A percentile compares a stretch with the other conserved stretches of the same genome.
These are phyloP conservation scores for Yarrowia sp. DNA, from an alignment of 805 yeast species.

Conservation along the genomic window DNA sequence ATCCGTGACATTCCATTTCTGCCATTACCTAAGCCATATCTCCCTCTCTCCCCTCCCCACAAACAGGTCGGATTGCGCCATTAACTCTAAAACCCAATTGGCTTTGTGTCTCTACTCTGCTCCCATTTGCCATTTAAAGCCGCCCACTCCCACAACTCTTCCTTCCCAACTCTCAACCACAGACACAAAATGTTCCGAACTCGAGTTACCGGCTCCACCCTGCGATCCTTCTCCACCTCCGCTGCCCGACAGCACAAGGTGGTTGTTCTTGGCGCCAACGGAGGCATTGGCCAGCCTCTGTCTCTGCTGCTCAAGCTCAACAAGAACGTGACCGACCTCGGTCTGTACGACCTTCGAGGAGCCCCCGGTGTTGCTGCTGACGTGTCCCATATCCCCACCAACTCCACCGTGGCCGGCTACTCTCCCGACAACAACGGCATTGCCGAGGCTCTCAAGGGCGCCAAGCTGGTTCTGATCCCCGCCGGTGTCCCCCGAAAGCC, in stretches of 20 bases:
- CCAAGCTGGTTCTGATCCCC: conserved; percentile 85
- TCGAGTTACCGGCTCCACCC: conserved; percentile 18
- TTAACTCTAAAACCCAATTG: background rate
- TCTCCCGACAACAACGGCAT: conserved; percentile 65
- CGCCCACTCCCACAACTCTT: background rate
- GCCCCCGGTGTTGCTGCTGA: conserved; percentile 88
- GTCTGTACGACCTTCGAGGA: conserved; percentile 80
- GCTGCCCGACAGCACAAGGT: conserved; percentile 35
- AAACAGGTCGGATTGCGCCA: background rate
- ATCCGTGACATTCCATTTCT: too few relatives aligned
- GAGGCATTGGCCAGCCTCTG: conserved; percentile 92
- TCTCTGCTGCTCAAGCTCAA: conserved; percentile 74
- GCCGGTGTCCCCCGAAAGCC: conserved; percentile 95
- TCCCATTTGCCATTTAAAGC: conserved; percentile 15
- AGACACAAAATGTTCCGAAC: conserved; percentile 16
- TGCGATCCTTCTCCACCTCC: conserved; percentile 26
- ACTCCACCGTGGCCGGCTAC: conserved; percentile 55
- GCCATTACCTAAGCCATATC: too few relatives aligned
- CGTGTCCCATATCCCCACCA: conserved; percentile 75
- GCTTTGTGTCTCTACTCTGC: background rate
- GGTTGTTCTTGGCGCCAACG: conserved; percentile 80
- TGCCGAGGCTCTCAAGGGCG: conserved; percentile 64
- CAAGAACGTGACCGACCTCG: conserved; percentile 58
- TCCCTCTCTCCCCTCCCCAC: background rate
- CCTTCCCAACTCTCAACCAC: background rate